A percentile compares a stretch with the other conserved stretches of the same genome.
Conservation (phyloP, 1,139 yeast genomes). For the Suhomyces guaymorum region DNA sequence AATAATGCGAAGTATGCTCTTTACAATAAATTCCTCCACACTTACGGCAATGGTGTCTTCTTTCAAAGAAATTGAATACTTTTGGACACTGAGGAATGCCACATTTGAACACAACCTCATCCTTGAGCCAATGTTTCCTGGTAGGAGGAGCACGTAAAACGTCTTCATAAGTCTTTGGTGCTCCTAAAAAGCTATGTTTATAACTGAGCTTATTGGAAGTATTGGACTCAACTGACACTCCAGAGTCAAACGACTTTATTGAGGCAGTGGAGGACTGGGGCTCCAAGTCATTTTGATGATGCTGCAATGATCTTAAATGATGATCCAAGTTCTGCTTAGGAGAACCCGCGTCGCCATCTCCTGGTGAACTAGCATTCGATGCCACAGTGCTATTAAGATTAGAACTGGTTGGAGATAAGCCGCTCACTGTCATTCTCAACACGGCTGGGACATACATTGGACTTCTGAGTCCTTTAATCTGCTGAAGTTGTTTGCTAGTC, state of each 20-base stretch:
- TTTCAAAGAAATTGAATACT: conserved; percentile 70
- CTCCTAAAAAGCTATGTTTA: conserved; percentile 11
- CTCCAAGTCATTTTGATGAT: conserved; percentile 10
- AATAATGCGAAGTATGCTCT: conserved; percentile 56
- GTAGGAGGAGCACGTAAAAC: conserved; percentile 53
- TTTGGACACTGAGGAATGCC: conserved; percentile 58
- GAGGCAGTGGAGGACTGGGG: conserved; percentile 29
- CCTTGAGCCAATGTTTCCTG: conserved; percentile 77
- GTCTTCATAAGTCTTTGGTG: conserved; percentile 28
- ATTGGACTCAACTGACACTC: conserved; percentile 32
- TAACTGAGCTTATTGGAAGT: conserved; percentile 16
- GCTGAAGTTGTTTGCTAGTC: conserved; percentile 41
- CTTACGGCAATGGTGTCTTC: conserved; percentile 91
- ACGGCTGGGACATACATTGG: conserved; percentile 93
- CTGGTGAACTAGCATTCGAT: conserved; percentile 10
- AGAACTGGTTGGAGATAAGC: conserved; percentile 14
- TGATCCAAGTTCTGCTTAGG: conserved; percentile 10
- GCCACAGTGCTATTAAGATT: conserved; percentile 4
- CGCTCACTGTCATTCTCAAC: conserved; percentile 48
- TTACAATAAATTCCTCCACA: conserved; percentile 93
- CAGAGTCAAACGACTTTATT: conserved; percentile 39
- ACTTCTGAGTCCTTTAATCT: conserved; percentile 70
- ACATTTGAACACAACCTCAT: conserved; percentile 62
- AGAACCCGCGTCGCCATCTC: conserved; percentile 2
- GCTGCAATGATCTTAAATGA: conserved; percentile 11